phyloP scores from a whole-genome alignment of 2,329 filamentous ascomycete species.

The Diplocarpon rosae region DNA sequence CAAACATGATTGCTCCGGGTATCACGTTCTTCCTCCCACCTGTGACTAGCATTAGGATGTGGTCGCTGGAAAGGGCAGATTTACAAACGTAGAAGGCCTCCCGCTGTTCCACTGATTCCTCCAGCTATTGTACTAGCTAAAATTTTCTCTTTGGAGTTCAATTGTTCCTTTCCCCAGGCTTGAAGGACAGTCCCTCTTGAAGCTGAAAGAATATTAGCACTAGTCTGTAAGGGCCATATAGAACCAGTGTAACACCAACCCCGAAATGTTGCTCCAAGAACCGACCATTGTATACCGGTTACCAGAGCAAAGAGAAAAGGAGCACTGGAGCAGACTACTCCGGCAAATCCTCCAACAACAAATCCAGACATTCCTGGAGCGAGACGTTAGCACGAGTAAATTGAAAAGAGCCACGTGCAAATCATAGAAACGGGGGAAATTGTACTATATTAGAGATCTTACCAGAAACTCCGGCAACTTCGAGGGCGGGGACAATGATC shows the following conservation, averaged over 20 bases:
- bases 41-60: constrained; percentile 28
- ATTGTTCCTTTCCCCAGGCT: constrained; percentile 31
- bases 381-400: constrained; percentile 6
- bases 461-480: constrained; percentile 52
- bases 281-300: constrained; percentile 71
- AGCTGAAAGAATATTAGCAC: constrained; percentile 28
- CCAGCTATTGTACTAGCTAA: constrained; percentile 62
- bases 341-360: constrained; percentile 55
- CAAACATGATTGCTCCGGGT: constrained; percentile 48
- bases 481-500: constrained; percentile 40
- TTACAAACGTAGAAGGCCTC: constrained; percentile 39
- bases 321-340: constrained; percentile 56
- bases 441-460: constrained; percentile 5
- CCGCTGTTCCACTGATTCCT: constrained; percentile 56
- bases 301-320: constrained; percentile 61
- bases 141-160: constrained; percentile 48
- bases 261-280: constrained; percentile 66
- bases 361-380: constrained; percentile 46
- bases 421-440: background rate
- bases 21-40: constrained; percentile 42
- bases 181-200: constrained; percentile 37
- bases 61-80: background rate
- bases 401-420: constrained; percentile 10
- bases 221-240: background rate
- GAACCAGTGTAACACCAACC: constrained; percentile 35